Evolutionary conservation across 129 eudicot species (phyloP), one percentile per base, ranked within the genome.

Genomic region (Centella asiatica): DNA sequence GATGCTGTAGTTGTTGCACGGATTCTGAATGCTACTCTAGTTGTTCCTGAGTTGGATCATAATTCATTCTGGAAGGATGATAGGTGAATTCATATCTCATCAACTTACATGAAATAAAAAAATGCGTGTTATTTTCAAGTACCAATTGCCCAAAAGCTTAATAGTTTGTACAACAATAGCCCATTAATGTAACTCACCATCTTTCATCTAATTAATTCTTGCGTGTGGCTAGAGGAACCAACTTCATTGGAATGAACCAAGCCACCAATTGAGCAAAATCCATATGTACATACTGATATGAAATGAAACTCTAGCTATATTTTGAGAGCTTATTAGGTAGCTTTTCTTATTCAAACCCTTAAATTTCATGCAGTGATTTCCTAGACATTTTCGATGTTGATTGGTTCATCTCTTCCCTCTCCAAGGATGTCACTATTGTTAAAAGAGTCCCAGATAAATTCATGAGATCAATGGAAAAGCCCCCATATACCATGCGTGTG

Each of bases 401-500:
- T 68, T 86, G 95, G 98, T 92, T 92, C 85, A 87, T 87, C 63
- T 81, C 90, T 57, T 78, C 63, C 67, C 94, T 92, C 29, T 78
- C 95, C 31, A 87, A 92, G 68, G 98, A 87, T 72, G 90, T 92
- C 24, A 82, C 85, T 19, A 73, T 92, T 53, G 94, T 87, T 14
- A 87, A 77, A 76, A 75, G 86, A 58, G 94, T 92, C 67, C 95
- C 98, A 19, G 95, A 92, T 15, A 82, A 82, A 75, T 83, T 79
- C 39, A 92, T 87, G 98, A 79, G 94, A 71, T 87, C 95, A 37
- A 86, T 92, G 90, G 90, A 87, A 22, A 87, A 82, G 72, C 94
- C 94, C 32, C 98, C 98, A 15, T 92, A 92, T 60, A 92, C 95
- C n/a, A 92, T 92, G 98, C 94, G 98, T 19, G 98, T 92, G 60